Evolutionary conservation across 1,284 basidiomycete species (phyloP).

Genomic region (Tranzscheliella williamsii): DNA sequence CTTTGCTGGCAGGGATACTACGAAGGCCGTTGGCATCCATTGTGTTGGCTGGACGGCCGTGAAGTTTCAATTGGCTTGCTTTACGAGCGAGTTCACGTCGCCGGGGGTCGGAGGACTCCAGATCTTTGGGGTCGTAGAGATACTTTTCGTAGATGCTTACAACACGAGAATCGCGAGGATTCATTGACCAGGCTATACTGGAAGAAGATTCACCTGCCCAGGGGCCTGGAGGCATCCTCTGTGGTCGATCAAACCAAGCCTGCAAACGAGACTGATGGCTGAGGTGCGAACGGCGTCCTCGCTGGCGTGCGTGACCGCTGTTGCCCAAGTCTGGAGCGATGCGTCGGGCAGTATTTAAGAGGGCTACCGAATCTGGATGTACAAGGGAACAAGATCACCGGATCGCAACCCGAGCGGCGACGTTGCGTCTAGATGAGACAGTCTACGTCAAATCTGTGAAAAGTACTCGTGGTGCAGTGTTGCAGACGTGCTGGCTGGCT

Average conservation of each 20-base stretch:
- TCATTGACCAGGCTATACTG: conserved; percentile 28
- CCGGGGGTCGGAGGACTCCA: conserved; percentile 40
- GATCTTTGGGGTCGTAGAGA: conserved; percentile 45
- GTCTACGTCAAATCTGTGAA: no score
- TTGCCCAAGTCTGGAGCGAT: neutral
- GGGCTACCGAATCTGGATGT: no score
- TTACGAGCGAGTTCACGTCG: conserved; percentile 41
- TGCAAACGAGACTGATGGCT: neutral
- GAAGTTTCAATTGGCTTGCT: conserved; percentile 30
- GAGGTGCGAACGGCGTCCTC: no score
- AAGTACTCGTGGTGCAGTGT: no score
- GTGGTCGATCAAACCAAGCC: neutral
- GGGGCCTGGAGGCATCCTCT: conserved; percentile 9
- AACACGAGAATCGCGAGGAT: conserved; percentile 43
- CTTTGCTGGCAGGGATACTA: conserved; percentile 1
- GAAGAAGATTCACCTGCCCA: conserved; percentile 30
- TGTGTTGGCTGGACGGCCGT: conserved; percentile 26
- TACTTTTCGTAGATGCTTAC: conserved; percentile 53
- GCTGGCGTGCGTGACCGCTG: no score
- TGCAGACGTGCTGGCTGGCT: no score
- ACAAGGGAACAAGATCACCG: no score
- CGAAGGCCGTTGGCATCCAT: conserved; percentile 34
- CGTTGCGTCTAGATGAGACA: no score
- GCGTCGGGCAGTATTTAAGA: no score
- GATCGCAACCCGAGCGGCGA: no score